These are phyloP conservation scores for Echites panduratus DNA, from an alignment of 257 asterid species.

Conservation along the genomic window DNA sequence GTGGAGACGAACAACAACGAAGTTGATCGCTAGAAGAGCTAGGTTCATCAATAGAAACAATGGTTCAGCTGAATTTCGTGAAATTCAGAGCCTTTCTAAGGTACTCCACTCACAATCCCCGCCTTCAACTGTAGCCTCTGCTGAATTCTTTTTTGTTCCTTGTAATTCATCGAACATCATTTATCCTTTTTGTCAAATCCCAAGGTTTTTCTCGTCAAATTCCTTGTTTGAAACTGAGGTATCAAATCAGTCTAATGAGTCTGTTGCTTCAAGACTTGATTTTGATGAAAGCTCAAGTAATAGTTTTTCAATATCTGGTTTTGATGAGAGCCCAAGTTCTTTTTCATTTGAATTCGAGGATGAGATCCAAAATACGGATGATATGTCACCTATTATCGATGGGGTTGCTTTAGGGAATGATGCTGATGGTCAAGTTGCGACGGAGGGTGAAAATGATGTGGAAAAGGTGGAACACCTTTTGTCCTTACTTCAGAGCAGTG, in stretches of 20 bases:
- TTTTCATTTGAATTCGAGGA: constrained; percentile 1
- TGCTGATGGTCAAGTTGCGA: neutral
- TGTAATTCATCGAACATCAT: constrained; percentile 24
- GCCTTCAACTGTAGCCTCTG: constrained; percentile 7
- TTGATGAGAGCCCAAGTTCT: constrained; percentile 11
- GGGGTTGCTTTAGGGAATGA: constrained; percentile 4
- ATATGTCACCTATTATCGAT: constrained; percentile 3
- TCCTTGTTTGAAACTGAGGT: constrained; percentile 22
- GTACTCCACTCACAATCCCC: constrained; percentile 23
- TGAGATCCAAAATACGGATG: neutral
- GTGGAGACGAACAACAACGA: constrained; percentile 47
- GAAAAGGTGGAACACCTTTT: constrained; percentile 54
- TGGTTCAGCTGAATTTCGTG: constrained; percentile 20
- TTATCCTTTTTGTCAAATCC: constrained; percentile 15
- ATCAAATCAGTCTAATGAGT: neutral
- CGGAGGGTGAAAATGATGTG: constrained; percentile 20
- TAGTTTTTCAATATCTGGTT: constrained; percentile 5
- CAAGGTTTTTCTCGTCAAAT: constrained; percentile 46
- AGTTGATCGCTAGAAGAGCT: constrained; percentile 19
- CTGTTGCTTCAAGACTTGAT: constrained; percentile 12
- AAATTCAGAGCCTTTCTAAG: constrained; percentile 8
- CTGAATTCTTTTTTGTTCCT: constrained; percentile 18
- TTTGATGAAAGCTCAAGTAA: constrained; percentile 16
- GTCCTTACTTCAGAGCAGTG: constrained; percentile 73
- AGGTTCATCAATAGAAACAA: constrained; percentile 23